Conservation (phyloP, 805 yeast genomes). For the Metschnikowia continentalis region DNA sequence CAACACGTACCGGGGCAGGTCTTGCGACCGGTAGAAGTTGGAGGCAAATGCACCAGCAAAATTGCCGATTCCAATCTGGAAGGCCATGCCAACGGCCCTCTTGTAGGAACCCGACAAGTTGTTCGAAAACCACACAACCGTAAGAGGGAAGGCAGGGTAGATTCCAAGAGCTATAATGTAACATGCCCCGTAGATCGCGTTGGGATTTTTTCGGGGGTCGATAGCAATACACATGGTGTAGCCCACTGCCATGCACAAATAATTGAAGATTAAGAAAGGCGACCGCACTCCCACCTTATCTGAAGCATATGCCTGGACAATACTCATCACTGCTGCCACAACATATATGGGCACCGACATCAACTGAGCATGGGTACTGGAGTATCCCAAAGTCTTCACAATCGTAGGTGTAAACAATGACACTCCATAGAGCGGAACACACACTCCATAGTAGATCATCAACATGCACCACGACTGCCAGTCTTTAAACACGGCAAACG, state of each 20-base stretch:
- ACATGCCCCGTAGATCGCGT: slow-evolving; percentile 28
- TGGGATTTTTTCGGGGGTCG: slow-evolving; percentile 20
- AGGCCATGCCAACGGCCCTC: slow-evolving; percentile 37
- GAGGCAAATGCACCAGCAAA: slow-evolving; percentile 35
- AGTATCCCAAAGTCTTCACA: slow-evolving; percentile 41
- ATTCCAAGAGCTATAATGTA: slow-evolving; percentile 29
- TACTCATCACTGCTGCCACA: slow-evolving; percentile 28
- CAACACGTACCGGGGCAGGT: slow-evolving; percentile 23
- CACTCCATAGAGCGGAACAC: slow-evolving; percentile 33
- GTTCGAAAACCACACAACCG: slow-evolving; percentile 35
- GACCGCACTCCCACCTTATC: slow-evolving; percentile 27
- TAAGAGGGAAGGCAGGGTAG: slow-evolving; percentile 27
- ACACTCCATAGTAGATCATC: slow-evolving; percentile 25
- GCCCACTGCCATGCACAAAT: slow-evolving; percentile 29
- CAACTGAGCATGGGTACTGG: slow-evolving; percentile 38
- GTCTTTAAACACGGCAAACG: slow-evolving; percentile 21
- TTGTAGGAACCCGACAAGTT: slow-evolving; percentile 34
- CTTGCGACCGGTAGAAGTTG: slow-evolving; percentile 28
- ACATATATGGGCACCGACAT: slow-evolving; percentile 43
- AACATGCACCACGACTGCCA: slow-evolving; percentile 29
- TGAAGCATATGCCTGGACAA: slow-evolving; percentile 23
- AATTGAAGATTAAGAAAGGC: slow-evolving; percentile 25
- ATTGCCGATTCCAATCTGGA: slow-evolving; percentile 38
- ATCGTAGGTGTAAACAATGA: slow-evolving; percentile 45
- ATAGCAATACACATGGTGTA: slow-evolving; percentile 26